These are phyloP conservation scores for Talaromyces adpressus DNA, from an alignment of 495 filamentous ascomycete species.

Conservation along the genomic window DNA sequence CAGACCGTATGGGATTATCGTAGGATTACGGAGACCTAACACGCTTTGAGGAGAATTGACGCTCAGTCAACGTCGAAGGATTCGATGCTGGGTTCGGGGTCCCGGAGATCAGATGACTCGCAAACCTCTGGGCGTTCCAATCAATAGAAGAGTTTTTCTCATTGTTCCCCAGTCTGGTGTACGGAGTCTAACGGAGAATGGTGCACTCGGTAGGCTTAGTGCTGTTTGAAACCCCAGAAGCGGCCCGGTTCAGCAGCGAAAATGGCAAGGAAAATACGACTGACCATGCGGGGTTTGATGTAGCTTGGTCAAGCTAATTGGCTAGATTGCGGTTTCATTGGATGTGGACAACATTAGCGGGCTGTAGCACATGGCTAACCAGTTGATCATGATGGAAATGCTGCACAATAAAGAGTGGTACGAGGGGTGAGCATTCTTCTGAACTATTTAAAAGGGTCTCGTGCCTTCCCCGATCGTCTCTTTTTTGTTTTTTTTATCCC, in stretches of 20 bases:
- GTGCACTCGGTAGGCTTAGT: neutral
- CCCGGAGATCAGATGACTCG: neutral
- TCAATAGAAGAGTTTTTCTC: neutral
- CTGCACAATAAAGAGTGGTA: neutral
- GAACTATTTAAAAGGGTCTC: constrained; percentile 3
- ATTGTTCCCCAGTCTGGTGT: neutral
- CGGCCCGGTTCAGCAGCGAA: neutral
- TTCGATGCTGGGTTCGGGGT: neutral
- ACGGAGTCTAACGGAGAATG: neutral
- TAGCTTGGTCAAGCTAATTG: neutral
- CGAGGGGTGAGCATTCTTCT: neutral
- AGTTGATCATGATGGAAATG: neutral
- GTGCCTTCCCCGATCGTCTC: neutral
- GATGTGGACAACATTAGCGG: neutral
- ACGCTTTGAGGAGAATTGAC: neutral
- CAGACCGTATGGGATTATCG: neutral
- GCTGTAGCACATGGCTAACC: neutral
- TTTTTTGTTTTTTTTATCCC: neutral
- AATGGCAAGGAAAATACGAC: neutral
- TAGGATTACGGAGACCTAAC: neutral
- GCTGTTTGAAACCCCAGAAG: neutral
- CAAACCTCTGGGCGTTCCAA: neutral
- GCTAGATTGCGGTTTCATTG: neutral
- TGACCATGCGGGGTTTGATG: neutral
- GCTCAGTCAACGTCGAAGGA: neutral